phyloP scores from a whole-genome alignment of 108 stramenopile genomes.

The Nitzschia inconspicua region DNA sequence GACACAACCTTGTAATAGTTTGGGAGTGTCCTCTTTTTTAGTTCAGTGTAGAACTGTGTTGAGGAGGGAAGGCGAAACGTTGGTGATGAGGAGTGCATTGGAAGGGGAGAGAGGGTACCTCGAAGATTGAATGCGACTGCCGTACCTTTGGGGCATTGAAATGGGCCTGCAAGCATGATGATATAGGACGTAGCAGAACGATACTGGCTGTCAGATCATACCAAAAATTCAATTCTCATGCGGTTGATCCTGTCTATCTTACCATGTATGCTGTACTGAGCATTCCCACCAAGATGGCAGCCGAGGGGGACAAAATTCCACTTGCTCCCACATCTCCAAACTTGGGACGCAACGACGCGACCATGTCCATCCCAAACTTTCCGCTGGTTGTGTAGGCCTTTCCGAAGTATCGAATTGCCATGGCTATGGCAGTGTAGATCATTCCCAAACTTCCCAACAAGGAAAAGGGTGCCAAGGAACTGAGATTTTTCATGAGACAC shows the following conservation, averaged over 20 bases:
- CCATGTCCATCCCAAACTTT: conserved; percentile 60
- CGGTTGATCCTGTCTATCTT: neutral
- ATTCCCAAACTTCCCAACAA: conserved; percentile 88
- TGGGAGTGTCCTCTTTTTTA: conserved; percentile 88
- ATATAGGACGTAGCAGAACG: conserved; percentile 84
- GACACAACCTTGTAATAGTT: conserved; percentile 82
- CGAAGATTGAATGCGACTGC: conserved; percentile 21
- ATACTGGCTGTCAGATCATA: no score
- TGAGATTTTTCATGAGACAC: conserved; percentile 87
- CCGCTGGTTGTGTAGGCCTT: conserved; percentile 68
- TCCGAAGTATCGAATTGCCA: conserved; percentile 77
- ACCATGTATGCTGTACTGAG: conserved; percentile 90
- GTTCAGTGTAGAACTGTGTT: conserved; percentile 87
- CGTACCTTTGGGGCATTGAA: conserved; percentile 90
- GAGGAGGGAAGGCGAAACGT: conserved; percentile 83
- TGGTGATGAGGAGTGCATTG: neutral
- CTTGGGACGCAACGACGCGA: conserved; percentile 47
- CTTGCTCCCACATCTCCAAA: conserved; percentile 72
- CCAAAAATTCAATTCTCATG: conserved; percentile 38
- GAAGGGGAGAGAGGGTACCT: neutral
- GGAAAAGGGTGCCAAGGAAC: conserved; percentile 83
- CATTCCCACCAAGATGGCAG: conserved; percentile 91
- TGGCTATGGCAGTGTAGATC: conserved; percentile 84
- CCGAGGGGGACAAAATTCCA: conserved; percentile 73
- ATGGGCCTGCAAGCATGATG: conserved; percentile 92